phyloP scores from a whole-genome alignment of 345 rosid species.

The Angophora floribunda region DNA sequence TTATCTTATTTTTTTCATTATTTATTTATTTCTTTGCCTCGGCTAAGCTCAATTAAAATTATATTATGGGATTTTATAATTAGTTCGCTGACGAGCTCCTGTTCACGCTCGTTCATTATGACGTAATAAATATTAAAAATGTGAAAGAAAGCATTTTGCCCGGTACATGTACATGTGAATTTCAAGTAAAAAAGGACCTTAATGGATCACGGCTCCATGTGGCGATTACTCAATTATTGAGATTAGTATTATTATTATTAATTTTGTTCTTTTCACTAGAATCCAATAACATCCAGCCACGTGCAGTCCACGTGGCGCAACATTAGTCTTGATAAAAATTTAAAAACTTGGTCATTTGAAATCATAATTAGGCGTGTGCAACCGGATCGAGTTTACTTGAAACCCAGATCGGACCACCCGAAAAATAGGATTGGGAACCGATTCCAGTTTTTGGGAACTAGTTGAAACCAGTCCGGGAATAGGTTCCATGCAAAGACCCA shows the following conservation, averaged over 20 bases:
- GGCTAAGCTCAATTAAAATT: background rate
- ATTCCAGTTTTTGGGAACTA: too few species aligned
- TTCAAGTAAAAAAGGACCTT: background rate
- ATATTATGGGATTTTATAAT: background rate
- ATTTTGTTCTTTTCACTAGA: background rate
- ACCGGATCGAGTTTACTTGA: too few species aligned
- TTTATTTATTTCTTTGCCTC: background rate
- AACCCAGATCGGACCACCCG: too few species aligned
- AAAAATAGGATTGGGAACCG: too few species aligned
- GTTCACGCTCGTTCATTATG: background rate
- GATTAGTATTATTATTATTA: background rate
- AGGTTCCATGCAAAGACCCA: too few species aligned
- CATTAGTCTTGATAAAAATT: background rate
- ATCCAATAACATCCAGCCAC: background rate
- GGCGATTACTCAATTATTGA: background rate
- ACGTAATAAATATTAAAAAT: background rate
- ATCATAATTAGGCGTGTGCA: too few species aligned
- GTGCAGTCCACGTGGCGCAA: background rate
- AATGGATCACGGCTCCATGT: background rate
- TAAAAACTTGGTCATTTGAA: background rate
- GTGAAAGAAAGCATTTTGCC: background rate
- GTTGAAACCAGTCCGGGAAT: too few species aligned
- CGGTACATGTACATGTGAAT: background rate
- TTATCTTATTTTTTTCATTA: background rate
- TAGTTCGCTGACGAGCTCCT: background rate